Conservation (phyloP, 176 grass and related monocot genomes). For the Cenchrus purpureus region DNA sequence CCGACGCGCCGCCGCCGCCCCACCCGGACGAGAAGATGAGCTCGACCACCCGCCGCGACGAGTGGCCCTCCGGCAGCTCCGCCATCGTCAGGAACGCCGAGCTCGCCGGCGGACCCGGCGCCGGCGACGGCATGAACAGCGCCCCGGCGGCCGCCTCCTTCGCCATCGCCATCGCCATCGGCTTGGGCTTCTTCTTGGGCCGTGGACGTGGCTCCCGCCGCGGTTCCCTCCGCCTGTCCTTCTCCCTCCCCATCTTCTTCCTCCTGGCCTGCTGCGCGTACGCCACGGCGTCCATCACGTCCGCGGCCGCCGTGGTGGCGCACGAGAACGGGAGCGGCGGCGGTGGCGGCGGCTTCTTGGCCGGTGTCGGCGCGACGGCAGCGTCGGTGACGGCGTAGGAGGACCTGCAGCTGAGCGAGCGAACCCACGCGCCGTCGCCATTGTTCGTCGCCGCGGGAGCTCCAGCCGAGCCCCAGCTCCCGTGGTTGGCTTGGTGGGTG, state of each 20-base stretch:
- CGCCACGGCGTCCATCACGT: constrained; percentile 49
- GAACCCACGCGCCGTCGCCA: constrained; percentile 79
- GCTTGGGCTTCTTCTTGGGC: constrained; percentile 64
- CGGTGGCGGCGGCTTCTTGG: constrained; percentile 17
- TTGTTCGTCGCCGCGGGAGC: constrained; percentile 15
- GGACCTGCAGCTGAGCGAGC: constrained; percentile 72
- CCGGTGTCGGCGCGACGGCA: constrained; percentile 35
- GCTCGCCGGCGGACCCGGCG: background rate
- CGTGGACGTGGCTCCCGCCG: constrained; percentile 17
- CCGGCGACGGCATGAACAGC: constrained; percentile 45
- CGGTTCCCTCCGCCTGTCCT: constrained; percentile 23
- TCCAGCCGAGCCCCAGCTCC: background rate
- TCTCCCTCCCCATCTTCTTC: constrained; percentile 38
- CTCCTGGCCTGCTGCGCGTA: constrained; percentile 25
- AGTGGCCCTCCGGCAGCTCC: constrained; percentile 61
- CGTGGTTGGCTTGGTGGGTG: constrained; percentile 23
- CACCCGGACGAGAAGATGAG: constrained; percentile 69
- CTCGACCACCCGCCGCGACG: constrained; percentile 69
- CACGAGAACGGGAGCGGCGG: constrained; percentile 43
- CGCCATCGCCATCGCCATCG: background rate
- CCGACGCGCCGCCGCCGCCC: background rate
- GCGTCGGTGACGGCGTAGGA: constrained; percentile 61
- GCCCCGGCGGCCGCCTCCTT: background rate
- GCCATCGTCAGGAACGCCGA: constrained; percentile 53
- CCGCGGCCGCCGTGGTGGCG: constrained; percentile 37